Conservation (phyloP, 108 stramenopile species). For the Epipyxis sp. region DNA sequence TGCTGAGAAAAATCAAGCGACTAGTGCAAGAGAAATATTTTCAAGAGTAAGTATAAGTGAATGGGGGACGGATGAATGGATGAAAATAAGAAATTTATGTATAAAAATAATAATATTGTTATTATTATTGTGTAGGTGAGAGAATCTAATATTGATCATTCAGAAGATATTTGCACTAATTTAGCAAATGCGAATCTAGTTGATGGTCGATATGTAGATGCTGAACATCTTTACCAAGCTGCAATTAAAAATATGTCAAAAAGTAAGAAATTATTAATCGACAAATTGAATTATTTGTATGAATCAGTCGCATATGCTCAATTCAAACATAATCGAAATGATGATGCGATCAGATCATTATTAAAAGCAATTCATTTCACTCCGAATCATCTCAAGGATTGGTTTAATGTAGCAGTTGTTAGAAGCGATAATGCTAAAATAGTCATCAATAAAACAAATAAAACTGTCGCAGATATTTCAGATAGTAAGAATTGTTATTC, state of each 20-base stretch:
- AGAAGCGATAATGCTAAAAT: too few relatives aligned
- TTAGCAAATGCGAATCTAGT: neutral
- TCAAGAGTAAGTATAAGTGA: slow-evolving; percentile 7
- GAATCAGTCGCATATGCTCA: neutral
- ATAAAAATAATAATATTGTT: too few relatives aligned
- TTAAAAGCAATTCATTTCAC: neutral
- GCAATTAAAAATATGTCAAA: neutral
- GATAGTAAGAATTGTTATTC: too few relatives aligned
- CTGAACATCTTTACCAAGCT: neutral
- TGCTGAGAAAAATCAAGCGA: neutral
- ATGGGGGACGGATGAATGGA: too few relatives aligned
- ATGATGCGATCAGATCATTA: neutral
- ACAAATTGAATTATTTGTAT: neutral
- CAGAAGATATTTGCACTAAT: neutral
- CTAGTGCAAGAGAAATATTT: slow-evolving; percentile 19
- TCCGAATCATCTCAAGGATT: neutral
- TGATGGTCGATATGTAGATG: neutral
- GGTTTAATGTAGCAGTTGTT: neutral
- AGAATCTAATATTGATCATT: too few relatives aligned
- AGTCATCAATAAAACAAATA: too few relatives aligned
- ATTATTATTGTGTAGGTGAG: too few relatives aligned
- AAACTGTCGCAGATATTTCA: too few relatives aligned
- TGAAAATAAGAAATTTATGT: too few relatives aligned
- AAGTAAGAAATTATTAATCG: neutral
- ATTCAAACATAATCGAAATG: neutral